phyloP scores from a whole-genome alignment of 208 protist genomes.

The Acanthamoeba lenticulata region DNA sequence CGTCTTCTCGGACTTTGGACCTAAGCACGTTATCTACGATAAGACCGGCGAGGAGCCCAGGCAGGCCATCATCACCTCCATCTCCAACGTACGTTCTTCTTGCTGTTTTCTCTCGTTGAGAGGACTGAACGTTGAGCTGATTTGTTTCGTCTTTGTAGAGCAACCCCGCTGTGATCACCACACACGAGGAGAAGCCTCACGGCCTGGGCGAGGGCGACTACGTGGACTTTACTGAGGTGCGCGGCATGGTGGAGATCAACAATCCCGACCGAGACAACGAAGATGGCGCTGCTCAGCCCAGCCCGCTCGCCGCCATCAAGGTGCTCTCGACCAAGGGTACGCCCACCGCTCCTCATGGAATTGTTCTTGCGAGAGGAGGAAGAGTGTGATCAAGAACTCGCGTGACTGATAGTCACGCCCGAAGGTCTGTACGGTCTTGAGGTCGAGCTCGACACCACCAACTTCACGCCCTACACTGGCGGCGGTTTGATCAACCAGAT shows the following conservation, averaged over 20 bases:
- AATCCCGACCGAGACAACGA: background rate
- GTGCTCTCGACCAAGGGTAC: slow-evolving; percentile 51
- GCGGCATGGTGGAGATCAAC: slow-evolving; percentile 79
- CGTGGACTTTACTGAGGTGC: slow-evolving; percentile 86
- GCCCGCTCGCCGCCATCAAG: slow-evolving; percentile 56
- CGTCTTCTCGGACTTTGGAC: slow-evolving; percentile 90
- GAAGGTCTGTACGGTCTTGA: slow-evolving; percentile 69
- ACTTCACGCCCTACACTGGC: slow-evolving; percentile 65
- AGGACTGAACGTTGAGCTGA: slow-evolving; percentile 72
- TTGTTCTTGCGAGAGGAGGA: background rate
- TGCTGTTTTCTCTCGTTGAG: slow-evolving; percentile 87
- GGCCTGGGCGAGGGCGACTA: slow-evolving; percentile 84
- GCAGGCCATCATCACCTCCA: slow-evolving; percentile 85
- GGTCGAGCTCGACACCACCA: slow-evolving; percentile 74
- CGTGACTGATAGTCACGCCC: background rate
- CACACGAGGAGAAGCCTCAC: slow-evolving; percentile 66
- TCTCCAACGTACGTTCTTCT: slow-evolving; percentile 47
- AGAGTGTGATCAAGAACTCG: too few species aligned
- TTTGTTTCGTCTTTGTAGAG: background rate
- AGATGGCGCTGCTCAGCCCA: slow-evolving; percentile 4
- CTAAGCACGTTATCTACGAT: slow-evolving; percentile 85
- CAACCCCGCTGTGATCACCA: slow-evolving; percentile 60
- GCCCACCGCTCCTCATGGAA: background rate
- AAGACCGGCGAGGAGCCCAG: slow-evolving; percentile 87
- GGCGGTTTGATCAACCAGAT: slow-evolving; percentile 71